phyloP scores from a whole-genome alignment of 495 filamentous ascomycete genomes.

The Annulohypoxylon stygium region DNA sequence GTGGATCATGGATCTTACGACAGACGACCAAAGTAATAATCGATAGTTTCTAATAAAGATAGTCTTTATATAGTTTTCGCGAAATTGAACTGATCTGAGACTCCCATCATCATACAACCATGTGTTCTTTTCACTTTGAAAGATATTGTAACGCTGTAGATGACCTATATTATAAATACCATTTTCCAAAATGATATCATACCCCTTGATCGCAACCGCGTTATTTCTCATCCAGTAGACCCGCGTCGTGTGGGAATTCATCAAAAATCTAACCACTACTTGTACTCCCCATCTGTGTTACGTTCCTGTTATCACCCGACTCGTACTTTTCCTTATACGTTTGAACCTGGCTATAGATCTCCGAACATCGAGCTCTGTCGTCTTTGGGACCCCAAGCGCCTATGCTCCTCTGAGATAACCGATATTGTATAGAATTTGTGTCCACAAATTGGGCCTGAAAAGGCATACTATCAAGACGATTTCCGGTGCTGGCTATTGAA shows the following conservation, averaged over 20 bases:
- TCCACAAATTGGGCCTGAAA: not conserved
- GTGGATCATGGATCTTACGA: no score
- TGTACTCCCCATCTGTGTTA: not conserved
- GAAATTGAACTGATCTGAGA: no score
- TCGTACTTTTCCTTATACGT: not conserved
- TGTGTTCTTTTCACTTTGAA: no score
- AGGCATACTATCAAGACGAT: not conserved
- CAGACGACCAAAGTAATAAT: no score
- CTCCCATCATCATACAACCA: no score
- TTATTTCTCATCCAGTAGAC: no score
- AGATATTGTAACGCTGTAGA: no score
- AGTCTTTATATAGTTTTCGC: no score
- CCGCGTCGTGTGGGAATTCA: no score
- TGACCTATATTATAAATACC: no score
- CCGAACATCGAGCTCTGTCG: not conserved
- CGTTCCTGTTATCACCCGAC: not conserved
- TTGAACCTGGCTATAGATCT: not conserved
- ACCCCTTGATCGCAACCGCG: not conserved
- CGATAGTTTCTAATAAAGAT: no score
- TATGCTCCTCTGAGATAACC: not conserved
- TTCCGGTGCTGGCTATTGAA: not conserved
- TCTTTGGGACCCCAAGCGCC: not conserved
- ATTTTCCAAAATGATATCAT: no score
- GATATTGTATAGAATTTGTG: constrained; percentile 2
- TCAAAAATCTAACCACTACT: not conserved